These are phyloP conservation scores for Dryas alaskensis DNA, from an alignment of 306 rosid species.

Conservation along the genomic window DNA sequence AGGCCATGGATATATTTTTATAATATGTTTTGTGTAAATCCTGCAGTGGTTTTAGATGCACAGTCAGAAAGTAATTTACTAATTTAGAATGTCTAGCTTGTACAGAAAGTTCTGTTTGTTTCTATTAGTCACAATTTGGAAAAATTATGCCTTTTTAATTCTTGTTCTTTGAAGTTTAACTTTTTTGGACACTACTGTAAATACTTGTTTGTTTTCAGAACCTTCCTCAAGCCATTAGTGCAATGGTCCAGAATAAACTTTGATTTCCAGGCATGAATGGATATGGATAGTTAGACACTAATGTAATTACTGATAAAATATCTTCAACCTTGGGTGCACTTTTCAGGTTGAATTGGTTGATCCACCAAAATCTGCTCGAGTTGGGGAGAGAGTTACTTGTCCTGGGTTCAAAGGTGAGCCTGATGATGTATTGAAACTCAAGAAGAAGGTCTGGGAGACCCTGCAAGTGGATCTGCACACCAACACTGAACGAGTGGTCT, in stretches of 20 bases:
- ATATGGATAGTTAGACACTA: not conserved
- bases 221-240: not conserved
- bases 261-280: not conserved
- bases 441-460: conserved; percentile 93
- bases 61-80: too few relatives aligned
- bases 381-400: conserved; percentile 74
- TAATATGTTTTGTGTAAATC: too few relatives aligned
- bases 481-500: conserved; percentile 58
- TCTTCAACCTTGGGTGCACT: conserved; percentile 6
- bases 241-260: not conserved
- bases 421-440: conserved; percentile 74
- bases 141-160: not conserved
- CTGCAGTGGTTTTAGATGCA: too few relatives aligned
- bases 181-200: not conserved
- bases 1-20: too few relatives aligned
- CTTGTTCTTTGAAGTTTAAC: not conserved
- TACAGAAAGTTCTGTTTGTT: not conserved
- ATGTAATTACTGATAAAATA: conserved; percentile 6
- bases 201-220: not conserved
- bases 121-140: not conserved
- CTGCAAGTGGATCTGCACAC: conserved; percentile 73
- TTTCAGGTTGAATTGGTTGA: conserved; percentile 81
- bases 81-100: too few relatives aligned
- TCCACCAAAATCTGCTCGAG: conserved; percentile 65
- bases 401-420: conserved; percentile 70